A percentile compares a stretch with the other conserved stretches of the same genome.
Conservation (phyloP, 192 early-diverging fungal species). For the Blastocladiella britannica region DNA sequence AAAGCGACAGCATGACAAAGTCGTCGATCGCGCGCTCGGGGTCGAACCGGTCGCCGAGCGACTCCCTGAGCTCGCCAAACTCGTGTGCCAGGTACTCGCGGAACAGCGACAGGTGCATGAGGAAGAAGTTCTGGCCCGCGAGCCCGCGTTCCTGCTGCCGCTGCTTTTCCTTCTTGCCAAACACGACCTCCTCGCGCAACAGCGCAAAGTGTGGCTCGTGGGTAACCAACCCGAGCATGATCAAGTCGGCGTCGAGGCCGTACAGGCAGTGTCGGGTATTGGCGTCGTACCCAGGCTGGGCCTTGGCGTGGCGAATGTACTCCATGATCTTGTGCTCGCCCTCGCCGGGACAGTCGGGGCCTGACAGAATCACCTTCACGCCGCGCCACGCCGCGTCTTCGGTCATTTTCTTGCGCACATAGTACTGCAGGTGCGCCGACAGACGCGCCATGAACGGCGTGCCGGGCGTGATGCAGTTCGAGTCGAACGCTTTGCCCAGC, state of each 20-base stretch:
- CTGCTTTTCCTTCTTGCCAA: conserved; percentile 22
- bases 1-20: conserved; percentile 32
- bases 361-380: conserved; percentile 30
- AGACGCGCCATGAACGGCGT: conserved; percentile 37
- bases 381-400: conserved; percentile 28
- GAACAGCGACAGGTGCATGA: conserved; percentile 33
- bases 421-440: conserved; percentile 33
- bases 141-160: conserved; percentile 6
- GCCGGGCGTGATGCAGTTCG: conserved; percentile 44
- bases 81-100: conserved; percentile 39
- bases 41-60: conserved; percentile 16
- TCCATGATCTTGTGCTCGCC: conserved; percentile 50
- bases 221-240: conserved; percentile 36
- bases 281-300: conserved; percentile 18
- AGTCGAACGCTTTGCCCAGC: conserved; percentile 20
- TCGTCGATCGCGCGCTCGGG: conserved; percentile 35
- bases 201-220: conserved; percentile 44
- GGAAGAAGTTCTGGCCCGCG: conserved; percentile 28
- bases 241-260: conserved; percentile 34
- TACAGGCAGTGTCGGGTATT: conserved; percentile 35
- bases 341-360: conserved; percentile 40
- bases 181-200: conserved; percentile 36
- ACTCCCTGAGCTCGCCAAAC: conserved; percentile 13
- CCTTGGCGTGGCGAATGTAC: conserved; percentile 26
- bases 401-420: conserved; percentile 29